phyloP scores from a whole-genome alignment of 2,329 filamentous ascomycete species.

The Eutypa lata region DNA sequence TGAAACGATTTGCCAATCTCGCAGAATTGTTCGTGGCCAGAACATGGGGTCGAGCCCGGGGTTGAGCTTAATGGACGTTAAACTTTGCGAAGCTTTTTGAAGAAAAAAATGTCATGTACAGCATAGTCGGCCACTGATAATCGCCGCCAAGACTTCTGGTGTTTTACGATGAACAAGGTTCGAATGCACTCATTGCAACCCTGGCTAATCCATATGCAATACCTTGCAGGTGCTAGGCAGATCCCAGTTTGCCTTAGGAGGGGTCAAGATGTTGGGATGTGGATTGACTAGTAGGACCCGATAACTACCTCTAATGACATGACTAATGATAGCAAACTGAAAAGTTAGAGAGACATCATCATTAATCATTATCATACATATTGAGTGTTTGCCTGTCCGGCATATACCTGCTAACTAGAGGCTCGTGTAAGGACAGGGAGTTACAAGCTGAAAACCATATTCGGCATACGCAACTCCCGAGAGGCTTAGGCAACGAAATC shows the following conservation, averaged over 20 bases:
- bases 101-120: not conserved
- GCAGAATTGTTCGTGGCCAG: not conserved
- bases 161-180: not conserved
- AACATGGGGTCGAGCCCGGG: not conserved
- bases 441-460: too few species aligned
- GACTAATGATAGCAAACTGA: too few species aligned
- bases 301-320: too few species aligned
- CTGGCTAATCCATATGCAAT: not conserved
- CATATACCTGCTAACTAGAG: too few species aligned
- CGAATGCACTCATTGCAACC: not conserved
- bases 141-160: not conserved
- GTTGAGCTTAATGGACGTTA: not conserved
- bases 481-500: too few species aligned
- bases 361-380: too few species aligned
- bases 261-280: not conserved
- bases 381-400: too few species aligned
- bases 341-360: too few species aligned
- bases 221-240: not conserved
- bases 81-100: too few species aligned
- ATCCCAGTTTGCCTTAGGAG: not conserved
- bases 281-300: too few species aligned
- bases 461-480: too few species aligned
- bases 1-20: not conserved
- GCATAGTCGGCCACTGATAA: not conserved
- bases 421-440: too few species aligned